Evolutionary conservation across 164 flowering plant species (phyloP).

Genomic region (Akebia trifoliata): DNA sequence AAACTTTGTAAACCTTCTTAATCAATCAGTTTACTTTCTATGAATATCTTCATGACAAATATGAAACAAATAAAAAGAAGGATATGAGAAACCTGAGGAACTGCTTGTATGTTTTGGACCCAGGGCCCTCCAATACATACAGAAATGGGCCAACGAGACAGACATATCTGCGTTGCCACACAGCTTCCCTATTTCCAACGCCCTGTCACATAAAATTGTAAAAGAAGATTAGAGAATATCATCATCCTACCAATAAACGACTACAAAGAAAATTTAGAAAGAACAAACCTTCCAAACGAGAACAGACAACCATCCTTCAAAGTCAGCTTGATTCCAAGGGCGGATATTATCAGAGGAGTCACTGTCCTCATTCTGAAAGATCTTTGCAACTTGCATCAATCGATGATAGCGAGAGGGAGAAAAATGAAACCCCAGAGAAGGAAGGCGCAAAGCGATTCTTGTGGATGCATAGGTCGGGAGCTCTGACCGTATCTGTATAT

Average conservation of each 20-base stretch:
- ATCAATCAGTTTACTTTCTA: not conserved
- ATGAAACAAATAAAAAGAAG: slow-evolving; percentile 6
- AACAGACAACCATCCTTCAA: slow-evolving; percentile 85
- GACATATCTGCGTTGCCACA: slow-evolving; percentile 82
- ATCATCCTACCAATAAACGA: not conserved
- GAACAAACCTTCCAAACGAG: slow-evolving; percentile 74
- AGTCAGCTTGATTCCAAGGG: slow-evolving; percentile 92
- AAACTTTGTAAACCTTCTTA: not conserved
- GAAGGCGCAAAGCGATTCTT: slow-evolving; percentile 73
- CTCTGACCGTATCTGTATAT: slow-evolving; percentile 57
- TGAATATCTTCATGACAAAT: not conserved
- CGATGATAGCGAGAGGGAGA: slow-evolving; percentile 99
- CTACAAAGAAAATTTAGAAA: not conserved
- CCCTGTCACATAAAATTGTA: slow-evolving; percentile 47
- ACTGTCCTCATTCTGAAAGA: slow-evolving; percentile 57
- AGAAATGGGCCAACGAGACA: slow-evolving; percentile 86
- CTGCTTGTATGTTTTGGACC: slow-evolving; percentile 73
- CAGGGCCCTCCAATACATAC: slow-evolving; percentile 75
- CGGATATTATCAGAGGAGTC: slow-evolving; percentile 34
- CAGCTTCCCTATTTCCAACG: slow-evolving; percentile 90
- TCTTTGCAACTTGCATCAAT: slow-evolving; percentile 74
- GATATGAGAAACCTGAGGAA: slow-evolving; percentile 53
- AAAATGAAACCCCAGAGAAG: slow-evolving; percentile 82
- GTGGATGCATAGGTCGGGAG: slow-evolving; percentile 70
- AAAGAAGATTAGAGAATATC: not conserved